Base-by-base conservation (phyloP, 768 basidiomycete species). In the Termitomyces titanicus region DNA sequence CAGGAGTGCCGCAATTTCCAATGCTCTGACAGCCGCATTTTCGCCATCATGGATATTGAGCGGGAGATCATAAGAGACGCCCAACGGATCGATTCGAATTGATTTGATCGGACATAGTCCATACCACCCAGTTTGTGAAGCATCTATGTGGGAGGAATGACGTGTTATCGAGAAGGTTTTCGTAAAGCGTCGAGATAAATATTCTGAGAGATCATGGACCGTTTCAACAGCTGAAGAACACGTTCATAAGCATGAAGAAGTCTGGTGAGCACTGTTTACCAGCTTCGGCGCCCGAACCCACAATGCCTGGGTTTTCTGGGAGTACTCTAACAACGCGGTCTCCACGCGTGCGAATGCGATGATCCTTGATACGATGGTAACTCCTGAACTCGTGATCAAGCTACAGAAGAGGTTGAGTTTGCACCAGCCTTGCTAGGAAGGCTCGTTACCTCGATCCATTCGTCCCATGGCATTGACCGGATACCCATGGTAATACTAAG, bases 361-460 rank as follows among this genome's bases (percentile, higher is more conserved):
- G 74, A n/a, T 73, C 68, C 38, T 82, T 81, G 45, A 92, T 83
- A 12, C 70, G 70, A 63, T 87, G 79, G 63, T 83, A 85, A 18
- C 65, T 61, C 12, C 71, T 64, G 62, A 82, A 86, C 52, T 80
- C 71, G 52, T 78, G 74, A 66, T 88, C 88, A 31, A 88, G 74
- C 82, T 84, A 50, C n/a, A 47, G 42, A 22, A 55, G 33, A 49
- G 27, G 24, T 6, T 38, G 11, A 31, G 46, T 13, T 15, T n/a
- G 18, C 4, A 25, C 8, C 15, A 29, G 22, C 5, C 1, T 22
- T 13, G 15, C n/a, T 25, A n/a, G 50, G 18, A 46, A 54, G 35
- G n/a, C 29, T 18, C 24, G 46, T n/a, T 57, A 83, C 84, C 72
- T 89, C 85, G 44, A 90, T 82, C 88, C 88, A 89, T 51, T 85